Evolutionary conservation across 345 rosid genomes (phyloP).

Genomic region (Eucalyptus regnans): DNA sequence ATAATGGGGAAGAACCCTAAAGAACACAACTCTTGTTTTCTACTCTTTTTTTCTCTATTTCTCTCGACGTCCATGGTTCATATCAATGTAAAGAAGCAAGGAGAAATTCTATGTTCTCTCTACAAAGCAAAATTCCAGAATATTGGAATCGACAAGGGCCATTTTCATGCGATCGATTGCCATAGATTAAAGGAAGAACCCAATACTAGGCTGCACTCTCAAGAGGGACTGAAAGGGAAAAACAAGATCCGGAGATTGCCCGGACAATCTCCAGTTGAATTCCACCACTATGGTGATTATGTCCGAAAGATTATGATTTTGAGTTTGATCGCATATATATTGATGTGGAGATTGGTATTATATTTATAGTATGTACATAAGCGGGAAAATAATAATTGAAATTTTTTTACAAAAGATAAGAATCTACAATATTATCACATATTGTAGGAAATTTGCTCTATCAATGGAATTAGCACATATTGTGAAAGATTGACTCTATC

Average conservation of each 20-base stretch:
- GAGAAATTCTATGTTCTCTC: conserved; percentile 7
- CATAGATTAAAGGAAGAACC: not conserved
- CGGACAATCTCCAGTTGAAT: conserved; percentile 37
- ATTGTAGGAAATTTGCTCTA: not conserved
- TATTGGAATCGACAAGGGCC: conserved; percentile 1
- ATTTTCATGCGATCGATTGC: not conserved
- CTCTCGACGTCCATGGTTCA: not conserved
- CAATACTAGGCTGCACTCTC: not conserved
- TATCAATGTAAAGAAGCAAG: not conserved
- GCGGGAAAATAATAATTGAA: no score
- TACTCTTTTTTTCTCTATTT: not conserved
- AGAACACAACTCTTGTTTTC: not conserved
- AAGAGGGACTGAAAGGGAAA: conserved; percentile 12
- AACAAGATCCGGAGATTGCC: conserved; percentile 32
- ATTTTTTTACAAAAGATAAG: not conserved
- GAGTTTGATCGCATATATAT: no score
- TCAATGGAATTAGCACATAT: not conserved
- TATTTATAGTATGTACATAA: no score
- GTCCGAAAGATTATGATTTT: not conserved
- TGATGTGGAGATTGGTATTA: not conserved
- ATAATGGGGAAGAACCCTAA: not conserved
- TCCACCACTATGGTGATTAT: conserved; percentile 55
- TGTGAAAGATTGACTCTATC: not conserved
- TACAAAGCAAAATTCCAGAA: conserved; percentile 4
- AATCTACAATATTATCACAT: not conserved